Base-by-base conservation (phyloP, 805 yeast species). In the Ogataea paraovalis region DNA sequence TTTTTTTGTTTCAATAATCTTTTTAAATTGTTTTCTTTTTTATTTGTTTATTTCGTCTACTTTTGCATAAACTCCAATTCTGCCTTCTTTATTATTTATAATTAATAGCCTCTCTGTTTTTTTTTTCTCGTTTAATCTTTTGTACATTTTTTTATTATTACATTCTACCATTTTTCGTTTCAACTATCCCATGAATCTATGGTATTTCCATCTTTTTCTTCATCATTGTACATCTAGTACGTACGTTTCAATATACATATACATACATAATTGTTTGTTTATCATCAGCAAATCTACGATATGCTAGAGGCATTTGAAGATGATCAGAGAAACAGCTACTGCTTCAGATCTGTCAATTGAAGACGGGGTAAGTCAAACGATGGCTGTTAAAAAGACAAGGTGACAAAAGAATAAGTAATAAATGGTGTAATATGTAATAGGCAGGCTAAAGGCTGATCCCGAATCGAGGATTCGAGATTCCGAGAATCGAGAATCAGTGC, bases 131-230 rank as follows among this genome's bases (percentile, higher is more conserved):
- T 5, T 34, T 18, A n/a, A 16, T n/a, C 38, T 34, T 18, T 16
- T 18, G 4, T 34, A n/a, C 12, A n/a, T 34, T 5, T 20, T 18
- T 16, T 34, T 20, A 13, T 34, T 34, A 5, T 34, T 19, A 9
- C 21, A 19, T 25, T 21, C 16, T 34, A 25, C 20, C 12, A 19
- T 39, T 16, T 20, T 45, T n/a, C 22, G 2, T 47, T 44, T 40
- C 32, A 28, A 8, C 20, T 44, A 28, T 37, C 45, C 28, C 28
- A 25, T 10, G 10, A 25, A 7, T 25, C 10, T 23, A n/a, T 28
- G 18, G 9, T 27, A 10, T 23, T 44, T 19, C 27, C 44, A 25
- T 38, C 43, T 12, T n/a, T 41, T 45, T 41, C 18, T 22, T 39
- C 43, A 18, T 36, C 36, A 34, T 16, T n/a, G 38, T 34, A 34